A percentile compares a stretch with the other conserved stretches of the same genome.
These are phyloP conservation scores for Jaapia argillacea DNA, from an alignment of 768 basidiomycete species.

Conservation along the genomic window DNA sequence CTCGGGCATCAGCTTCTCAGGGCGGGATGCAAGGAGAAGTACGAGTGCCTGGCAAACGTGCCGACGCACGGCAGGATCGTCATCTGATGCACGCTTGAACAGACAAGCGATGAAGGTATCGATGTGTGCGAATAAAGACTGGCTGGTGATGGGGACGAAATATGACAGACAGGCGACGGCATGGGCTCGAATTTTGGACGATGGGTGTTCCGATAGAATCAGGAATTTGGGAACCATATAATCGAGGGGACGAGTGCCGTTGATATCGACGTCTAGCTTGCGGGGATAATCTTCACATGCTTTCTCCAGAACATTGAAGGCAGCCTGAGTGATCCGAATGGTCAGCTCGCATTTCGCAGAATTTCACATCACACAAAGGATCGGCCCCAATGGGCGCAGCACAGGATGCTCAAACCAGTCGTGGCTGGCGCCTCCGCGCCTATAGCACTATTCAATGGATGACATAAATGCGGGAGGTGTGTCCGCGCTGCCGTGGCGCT, in stretches of 20 bases:
- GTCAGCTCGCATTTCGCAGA: not conserved
- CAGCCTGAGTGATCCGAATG: constrained; percentile 44
- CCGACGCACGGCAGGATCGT: constrained; percentile 86
- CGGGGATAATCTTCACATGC: constrained; percentile 95
- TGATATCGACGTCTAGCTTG: constrained; percentile 90
- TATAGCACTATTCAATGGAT: too few species aligned
- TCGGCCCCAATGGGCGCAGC: too few species aligned
- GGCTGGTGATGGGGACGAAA: constrained; percentile 80
- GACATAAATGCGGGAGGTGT: too few species aligned
- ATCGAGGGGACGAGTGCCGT: constrained; percentile 87
- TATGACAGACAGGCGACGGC: constrained; percentile 92
- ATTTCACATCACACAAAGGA: not conserved
- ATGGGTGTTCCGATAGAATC: constrained; percentile 73
- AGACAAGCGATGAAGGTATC: constrained; percentile 89
- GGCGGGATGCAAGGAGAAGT: constrained; percentile 82
- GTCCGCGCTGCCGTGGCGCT: too few species aligned
- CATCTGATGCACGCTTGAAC: constrained; percentile 92
- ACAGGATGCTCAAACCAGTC: too few species aligned
- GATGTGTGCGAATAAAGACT: constrained; percentile 84
- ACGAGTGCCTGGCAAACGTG: constrained; percentile 96
- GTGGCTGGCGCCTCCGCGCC: too few species aligned
- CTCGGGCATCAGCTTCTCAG: constrained; percentile 95
- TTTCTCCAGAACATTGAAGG: constrained; percentile 90
- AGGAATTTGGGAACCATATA: constrained; percentile 97
- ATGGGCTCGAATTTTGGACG: constrained; percentile 85